Evolutionary conservation across 352 stramenopile genomes (phyloP).

Genomic region (Pythium biforme): DNA sequence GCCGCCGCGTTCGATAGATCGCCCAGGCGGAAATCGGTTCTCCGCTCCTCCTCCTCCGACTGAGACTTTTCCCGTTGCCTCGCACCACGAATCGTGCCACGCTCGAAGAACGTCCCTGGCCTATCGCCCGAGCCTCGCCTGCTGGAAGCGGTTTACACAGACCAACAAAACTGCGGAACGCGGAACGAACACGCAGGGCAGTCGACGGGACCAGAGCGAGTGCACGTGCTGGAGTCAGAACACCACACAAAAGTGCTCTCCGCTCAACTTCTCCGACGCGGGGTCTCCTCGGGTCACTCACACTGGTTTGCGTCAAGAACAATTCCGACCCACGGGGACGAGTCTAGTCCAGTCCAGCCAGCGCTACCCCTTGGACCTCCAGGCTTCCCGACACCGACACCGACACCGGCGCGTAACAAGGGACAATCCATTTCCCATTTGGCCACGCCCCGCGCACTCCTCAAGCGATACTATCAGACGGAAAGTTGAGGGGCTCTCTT

Average conservation of each 20-base stretch:
- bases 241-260: background rate
- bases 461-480: background rate
- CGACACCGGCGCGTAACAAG: background rate
- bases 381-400: background rate
- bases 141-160: background rate
- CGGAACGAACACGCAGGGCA: conserved; percentile 18
- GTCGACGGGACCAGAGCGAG: conserved; percentile 6
- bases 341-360: background rate
- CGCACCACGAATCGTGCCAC: background rate
- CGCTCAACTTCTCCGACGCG: background rate
- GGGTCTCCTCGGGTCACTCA: conserved; percentile 1
- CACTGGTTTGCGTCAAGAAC: conserved; percentile 2
- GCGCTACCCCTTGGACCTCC: no score
- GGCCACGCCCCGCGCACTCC: background rate
- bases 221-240: conserved; percentile 6
- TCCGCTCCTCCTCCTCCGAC: background rate
- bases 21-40: background rate
- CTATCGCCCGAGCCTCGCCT: background rate
- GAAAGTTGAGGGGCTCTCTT: background rate
- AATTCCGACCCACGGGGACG: background rate
- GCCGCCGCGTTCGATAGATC: background rate
- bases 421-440: conserved; percentile 10
- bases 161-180: conserved; percentile 17
- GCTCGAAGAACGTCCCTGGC: background rate
- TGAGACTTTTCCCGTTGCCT: conserved; percentile 1